These are phyloP conservation scores for Microascus cirrosus DNA, from an alignment of 2,329 filamentous ascomycete genomes.

Conservation along the genomic window DNA sequence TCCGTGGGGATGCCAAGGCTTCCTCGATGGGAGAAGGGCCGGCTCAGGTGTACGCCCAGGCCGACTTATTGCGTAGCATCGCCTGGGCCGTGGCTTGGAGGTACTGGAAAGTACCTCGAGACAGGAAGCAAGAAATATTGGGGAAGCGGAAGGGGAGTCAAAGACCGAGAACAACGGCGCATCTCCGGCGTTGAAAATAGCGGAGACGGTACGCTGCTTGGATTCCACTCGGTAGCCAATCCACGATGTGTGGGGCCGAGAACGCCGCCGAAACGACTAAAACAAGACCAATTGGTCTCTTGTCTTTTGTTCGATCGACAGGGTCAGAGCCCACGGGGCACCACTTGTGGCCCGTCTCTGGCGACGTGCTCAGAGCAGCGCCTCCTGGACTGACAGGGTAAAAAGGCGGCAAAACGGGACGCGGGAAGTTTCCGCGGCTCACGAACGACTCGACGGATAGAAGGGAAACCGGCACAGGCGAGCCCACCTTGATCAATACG, in stretches of 20 bases:
- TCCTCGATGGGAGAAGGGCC: neutral
- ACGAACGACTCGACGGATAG: too few species aligned
- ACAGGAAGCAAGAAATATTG: neutral
- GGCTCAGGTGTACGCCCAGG: neutral
- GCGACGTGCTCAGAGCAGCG: neutral
- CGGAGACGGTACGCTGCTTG: neutral
- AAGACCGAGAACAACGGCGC: neutral
- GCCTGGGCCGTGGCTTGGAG: neutral
- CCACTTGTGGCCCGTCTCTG: neutral
- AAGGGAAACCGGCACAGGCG: neutral
- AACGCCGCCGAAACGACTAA: neutral
- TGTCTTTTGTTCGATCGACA: neutral
- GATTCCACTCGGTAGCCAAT: neutral
- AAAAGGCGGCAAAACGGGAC: neutral
- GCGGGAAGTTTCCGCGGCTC: neutral
- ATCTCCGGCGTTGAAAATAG: neutral
- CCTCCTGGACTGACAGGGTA: neutral
- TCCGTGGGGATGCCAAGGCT: neutral
- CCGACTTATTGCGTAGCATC: neutral
- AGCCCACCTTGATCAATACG: neutral
- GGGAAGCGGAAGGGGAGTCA: neutral
- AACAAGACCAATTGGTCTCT: neutral
- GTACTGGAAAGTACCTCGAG: neutral
- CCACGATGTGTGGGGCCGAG: neutral
- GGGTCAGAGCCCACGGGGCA: neutral